phyloP scores from a whole-genome alignment of 106 monocot species.

The Cymbidium sinense region DNA sequence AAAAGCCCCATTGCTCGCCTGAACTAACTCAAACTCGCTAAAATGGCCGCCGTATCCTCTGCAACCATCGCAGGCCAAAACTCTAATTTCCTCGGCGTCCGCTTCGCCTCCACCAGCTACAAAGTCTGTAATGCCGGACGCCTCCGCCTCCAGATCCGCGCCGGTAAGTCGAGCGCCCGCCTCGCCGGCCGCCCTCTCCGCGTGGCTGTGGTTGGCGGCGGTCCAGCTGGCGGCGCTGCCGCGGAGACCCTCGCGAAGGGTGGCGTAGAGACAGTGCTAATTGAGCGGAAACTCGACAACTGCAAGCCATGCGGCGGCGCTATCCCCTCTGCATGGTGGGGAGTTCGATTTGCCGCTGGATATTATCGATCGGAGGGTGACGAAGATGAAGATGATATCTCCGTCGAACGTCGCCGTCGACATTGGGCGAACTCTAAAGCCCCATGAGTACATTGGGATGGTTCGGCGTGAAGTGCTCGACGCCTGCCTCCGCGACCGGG shows the following conservation, averaged over 20 bases:
- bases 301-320: constrained; percentile 98
- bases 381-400: constrained; percentile 99
- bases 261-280: constrained; percentile 77
- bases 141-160: constrained; percentile 24
- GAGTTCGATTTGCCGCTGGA: constrained; percentile 84
- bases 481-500: constrained; percentile 59
- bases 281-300: constrained; percentile 83
- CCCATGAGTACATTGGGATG: constrained; percentile 97
- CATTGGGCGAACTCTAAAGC: constrained; percentile 75
- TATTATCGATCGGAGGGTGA: constrained; percentile 79
- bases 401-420: constrained; percentile 91
- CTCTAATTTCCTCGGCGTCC: constrained; percentile 19
- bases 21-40: not conserved
- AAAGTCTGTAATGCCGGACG: not conserved
- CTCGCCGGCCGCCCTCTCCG: constrained; percentile 50
- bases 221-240: constrained; percentile 70
- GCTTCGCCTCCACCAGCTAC: constrained; percentile 8
- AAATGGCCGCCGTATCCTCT: constrained; percentile 42
- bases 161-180: constrained; percentile 44
- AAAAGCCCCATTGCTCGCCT: not conserved
- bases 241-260: constrained; percentile 96
- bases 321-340: constrained; percentile 89
- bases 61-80: constrained; percentile 15
- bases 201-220: constrained; percentile 87
- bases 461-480: constrained; percentile 92